A percentile compares a stretch with the other conserved stretches of the same genome.
Conservation (phyloP, 2,329 filamentous ascomycete species). For the Paecilomyces fulvus region DNA sequence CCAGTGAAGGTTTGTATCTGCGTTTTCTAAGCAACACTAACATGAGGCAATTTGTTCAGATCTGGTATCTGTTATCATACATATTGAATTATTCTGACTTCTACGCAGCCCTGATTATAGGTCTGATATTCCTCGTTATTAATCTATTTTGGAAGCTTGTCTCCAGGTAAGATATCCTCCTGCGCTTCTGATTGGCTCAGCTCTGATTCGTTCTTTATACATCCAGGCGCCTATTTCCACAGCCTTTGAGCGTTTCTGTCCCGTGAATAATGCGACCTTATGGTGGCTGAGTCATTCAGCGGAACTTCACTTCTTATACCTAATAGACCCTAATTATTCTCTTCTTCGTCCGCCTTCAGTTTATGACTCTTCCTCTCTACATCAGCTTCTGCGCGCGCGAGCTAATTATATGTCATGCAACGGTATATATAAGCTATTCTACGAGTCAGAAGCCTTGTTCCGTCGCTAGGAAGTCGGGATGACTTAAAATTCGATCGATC, state of each 20-base stretch:
- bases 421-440: too few species aligned
- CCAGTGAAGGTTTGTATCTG: conserved; percentile 22
- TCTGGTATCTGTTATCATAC: too few species aligned
- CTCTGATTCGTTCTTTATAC: not conserved
- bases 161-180: conserved; percentile 1
- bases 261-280: not conserved
- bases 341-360: too few species aligned
- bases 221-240: not conserved
- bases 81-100: not conserved
- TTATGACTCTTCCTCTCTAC: too few species aligned
- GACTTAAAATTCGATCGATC: too few species aligned
- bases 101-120: conserved; percentile 9
- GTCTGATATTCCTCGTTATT: conserved; percentile 8
- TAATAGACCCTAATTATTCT: too few species aligned
- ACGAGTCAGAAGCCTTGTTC: too few species aligned
- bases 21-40: not conserved
- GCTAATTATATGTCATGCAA: too few species aligned
- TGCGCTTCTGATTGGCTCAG: not conserved
- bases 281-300: too few species aligned
- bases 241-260: not conserved
- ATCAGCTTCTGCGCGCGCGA: too few species aligned
- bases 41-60: not conserved
- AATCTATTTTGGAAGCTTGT: conserved; percentile 9
- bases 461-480: too few species aligned
- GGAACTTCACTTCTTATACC: too few species aligned